Base-by-base conservation (phyloP, 177 flowering plant species). In the Vitis hybrid region DNA sequence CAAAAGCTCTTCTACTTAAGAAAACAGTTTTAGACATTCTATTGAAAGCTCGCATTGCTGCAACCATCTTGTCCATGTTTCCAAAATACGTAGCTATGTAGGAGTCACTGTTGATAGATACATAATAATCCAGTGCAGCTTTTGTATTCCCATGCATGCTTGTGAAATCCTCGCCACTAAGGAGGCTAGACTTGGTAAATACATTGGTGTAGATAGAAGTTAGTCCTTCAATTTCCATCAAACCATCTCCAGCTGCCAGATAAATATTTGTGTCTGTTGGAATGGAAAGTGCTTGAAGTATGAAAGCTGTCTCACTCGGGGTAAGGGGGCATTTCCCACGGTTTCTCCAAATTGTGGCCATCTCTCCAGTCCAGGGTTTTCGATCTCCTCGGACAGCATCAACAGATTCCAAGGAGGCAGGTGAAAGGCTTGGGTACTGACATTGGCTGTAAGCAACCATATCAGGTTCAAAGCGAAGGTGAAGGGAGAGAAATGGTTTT, bases 401-500 rank as follows among this genome's bases (percentile, higher is more conserved):
- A 71, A 91, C 88, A 52, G 96, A 90, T 70, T 81, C 68, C 68
- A 82, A 71, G 39, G 98, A 90, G 50, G 80, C 61, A 54, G 78
- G 78, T 69, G 98, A 89, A 52, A 95, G 89, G 45, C 85, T 82
- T 13, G 75, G 13, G 71, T 89, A 93, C 72, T 87, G 84, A 63
- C 98, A 93, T 68, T 90, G 98, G 74, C 96, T 93, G 75, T 90
- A 93, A 48, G 96, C 98, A n/a, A 91, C 98, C 99, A 95, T 93
- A 84, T 95, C 98, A 29, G 99, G 99, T 76, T 95, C 96, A 73
- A 95, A 95, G 10, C 99, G 87, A 61, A 93, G 97, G 81, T 91
- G 98, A 76, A 95, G 97, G 6, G 98, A 78, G n/a, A 93, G 76
- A 77, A 95, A 95, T 50, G 96, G 96, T 73, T 90, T 95, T 12